phyloP scores from a whole-genome alignment of 495 filamentous ascomycete species.

The Penicillium goetzii region DNA sequence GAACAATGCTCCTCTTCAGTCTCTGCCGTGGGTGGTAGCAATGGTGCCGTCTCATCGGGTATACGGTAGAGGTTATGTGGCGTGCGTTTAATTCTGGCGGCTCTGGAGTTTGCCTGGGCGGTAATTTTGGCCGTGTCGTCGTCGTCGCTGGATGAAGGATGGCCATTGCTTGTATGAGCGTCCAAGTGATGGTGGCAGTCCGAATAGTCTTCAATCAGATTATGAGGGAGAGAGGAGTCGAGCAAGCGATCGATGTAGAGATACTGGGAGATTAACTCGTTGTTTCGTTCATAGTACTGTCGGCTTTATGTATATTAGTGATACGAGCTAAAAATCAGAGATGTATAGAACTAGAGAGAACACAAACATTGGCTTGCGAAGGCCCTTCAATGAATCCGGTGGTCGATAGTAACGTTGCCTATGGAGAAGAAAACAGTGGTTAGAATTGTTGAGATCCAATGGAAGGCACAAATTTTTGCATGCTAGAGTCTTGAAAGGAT shows the following conservation, averaged over 20 bases:
- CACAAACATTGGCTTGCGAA: slow-evolving; percentile 38
- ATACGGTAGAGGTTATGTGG: slow-evolving; percentile 79
- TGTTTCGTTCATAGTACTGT: slow-evolving; percentile 82
- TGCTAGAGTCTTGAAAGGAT: not conserved
- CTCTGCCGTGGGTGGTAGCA: slow-evolving; percentile 34
- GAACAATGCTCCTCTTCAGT: slow-evolving; percentile 37
- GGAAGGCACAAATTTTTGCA: not conserved
- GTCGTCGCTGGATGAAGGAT: not conserved
- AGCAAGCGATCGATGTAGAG: slow-evolving; percentile 89
- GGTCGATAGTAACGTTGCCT: slow-evolving; percentile 44
- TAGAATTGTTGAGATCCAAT: not conserved
- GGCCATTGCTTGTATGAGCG: slow-evolving; percentile 20
- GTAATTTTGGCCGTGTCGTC: slow-evolving; percentile 17
- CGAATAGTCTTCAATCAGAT: slow-evolving; percentile 82
- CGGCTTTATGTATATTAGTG: slow-evolving; percentile 43
- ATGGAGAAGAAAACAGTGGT: not conserved
- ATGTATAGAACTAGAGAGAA: not conserved
- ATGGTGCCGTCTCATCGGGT: slow-evolving; percentile 70
- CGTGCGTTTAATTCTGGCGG: slow-evolving; percentile 69
- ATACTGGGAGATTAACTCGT: slow-evolving; percentile 82
- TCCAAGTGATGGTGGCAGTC: slow-evolving; percentile 29
- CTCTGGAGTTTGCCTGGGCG: slow-evolving; percentile 12
- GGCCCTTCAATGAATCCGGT: slow-evolving; percentile 31
- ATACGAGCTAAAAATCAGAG: not conserved
- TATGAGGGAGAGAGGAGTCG: slow-evolving; percentile 83